Percentiles rank a stretch among this genome's conserved stretches.
Evolutionary conservation across 2,329 filamentous ascomycete genomes (phyloP).

Genomic region (Beauveria varroae): DNA sequence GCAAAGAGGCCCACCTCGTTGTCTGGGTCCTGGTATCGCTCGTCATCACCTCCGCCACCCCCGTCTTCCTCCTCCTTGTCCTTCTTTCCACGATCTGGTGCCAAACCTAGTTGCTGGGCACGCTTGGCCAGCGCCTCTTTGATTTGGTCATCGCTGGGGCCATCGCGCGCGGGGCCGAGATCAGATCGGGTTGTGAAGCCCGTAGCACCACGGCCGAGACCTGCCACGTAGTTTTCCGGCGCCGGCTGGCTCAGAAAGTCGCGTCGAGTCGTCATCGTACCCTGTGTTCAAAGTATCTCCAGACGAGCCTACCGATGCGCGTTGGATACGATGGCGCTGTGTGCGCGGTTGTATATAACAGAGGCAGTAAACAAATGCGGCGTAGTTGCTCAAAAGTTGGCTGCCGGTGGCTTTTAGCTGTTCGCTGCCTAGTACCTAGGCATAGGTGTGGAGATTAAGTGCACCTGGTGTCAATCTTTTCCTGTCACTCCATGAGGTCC

Average conservation of each 20-base stretch:
- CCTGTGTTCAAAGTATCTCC: not conserved
- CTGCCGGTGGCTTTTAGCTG: not conserved
- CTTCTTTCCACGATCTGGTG: slow-evolving; percentile 59
- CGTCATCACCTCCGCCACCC: slow-evolving; percentile 67
- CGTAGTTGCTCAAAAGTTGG: not conserved
- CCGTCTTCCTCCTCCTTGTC: slow-evolving; percentile 61
- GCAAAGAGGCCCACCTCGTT: slow-evolving; percentile 96
- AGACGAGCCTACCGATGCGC: not conserved
- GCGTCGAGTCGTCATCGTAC: slow-evolving; percentile 53
- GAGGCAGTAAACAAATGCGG: not conserved
- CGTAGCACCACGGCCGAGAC: slow-evolving; percentile 93
- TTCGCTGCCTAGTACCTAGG: not conserved
- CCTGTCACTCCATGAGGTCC: too few relatives aligned
- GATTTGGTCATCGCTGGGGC: slow-evolving; percentile 95
- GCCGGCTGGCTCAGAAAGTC: slow-evolving; percentile 86
- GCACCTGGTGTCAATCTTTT: not conserved
- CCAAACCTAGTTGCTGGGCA: slow-evolving; percentile 72
- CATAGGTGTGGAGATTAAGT: not conserved
- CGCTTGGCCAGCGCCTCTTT: slow-evolving; percentile 95
- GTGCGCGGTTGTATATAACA: not conserved
- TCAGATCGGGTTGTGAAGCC: slow-evolving; percentile 97
- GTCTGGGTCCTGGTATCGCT: slow-evolving; percentile 89
- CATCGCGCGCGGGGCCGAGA: slow-evolving; percentile 88
- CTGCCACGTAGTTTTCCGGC: slow-evolving; percentile 85
- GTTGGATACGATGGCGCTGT: not conserved